phyloP scores from a whole-genome alignment of 257 asterid genomes.

The Lycium barbarum region DNA sequence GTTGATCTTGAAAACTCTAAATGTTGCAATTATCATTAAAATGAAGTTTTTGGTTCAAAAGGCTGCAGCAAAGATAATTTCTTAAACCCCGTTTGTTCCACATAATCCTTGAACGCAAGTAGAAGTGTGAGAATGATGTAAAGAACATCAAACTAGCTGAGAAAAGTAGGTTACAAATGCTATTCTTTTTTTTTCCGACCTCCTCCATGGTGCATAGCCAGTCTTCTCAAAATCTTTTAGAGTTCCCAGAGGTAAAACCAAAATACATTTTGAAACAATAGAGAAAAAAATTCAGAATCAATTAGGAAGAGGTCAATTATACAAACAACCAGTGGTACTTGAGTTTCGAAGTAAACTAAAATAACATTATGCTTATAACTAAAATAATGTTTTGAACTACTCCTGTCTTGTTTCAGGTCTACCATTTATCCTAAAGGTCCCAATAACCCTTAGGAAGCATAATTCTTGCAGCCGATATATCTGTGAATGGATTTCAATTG shows the following conservation, averaged over 20 bases:
- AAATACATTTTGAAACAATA: background rate
- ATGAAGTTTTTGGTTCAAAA: background rate
- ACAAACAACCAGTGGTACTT: background rate
- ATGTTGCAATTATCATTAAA: background rate
- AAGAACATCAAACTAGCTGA: background rate
- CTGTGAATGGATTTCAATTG: too few species aligned
- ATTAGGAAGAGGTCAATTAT: background rate
- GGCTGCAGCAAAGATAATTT: background rate
- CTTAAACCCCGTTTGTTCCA: too few species aligned
- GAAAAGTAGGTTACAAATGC: background rate
- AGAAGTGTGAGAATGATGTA: background rate
- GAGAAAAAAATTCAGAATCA: background rate
- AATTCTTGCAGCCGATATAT: too few species aligned
- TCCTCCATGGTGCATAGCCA: background rate
- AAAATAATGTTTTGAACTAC: background rate
- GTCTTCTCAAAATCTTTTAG: background rate
- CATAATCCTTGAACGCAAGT: background rate
- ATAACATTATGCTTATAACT: background rate
- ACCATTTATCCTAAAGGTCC: background rate
- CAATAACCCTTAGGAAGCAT: background rate
- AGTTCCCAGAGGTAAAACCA: background rate
- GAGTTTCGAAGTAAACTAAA: background rate
- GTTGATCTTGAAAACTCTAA: background rate
- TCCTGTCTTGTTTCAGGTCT: background rate
- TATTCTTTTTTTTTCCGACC: background rate